phyloP scores from a whole-genome alignment of 805 yeast genomes.

The Lachancea nothofagi region DNA sequence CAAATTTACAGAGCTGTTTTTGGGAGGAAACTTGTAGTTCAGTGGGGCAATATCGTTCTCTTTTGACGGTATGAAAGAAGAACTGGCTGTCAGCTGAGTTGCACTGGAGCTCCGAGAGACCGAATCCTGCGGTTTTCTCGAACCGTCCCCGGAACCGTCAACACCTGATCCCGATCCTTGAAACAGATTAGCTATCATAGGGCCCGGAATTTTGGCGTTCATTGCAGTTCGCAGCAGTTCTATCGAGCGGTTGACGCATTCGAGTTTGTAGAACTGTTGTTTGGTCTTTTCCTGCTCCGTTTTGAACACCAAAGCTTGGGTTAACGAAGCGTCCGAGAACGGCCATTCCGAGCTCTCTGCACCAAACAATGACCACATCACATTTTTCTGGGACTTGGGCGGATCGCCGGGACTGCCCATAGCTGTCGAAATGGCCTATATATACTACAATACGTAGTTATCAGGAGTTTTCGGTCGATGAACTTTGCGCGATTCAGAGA shows the following conservation, averaged over 20 bases:
- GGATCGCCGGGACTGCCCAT: slow-evolving; percentile 7
- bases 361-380: slow-evolving; percentile 42
- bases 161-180: slow-evolving; percentile 9
- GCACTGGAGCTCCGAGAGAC: slow-evolving; percentile 9
- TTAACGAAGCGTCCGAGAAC: slow-evolving; percentile 50
- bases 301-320: slow-evolving; percentile 52
- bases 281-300: slow-evolving; percentile 76
- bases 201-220: slow-evolving; percentile 56
- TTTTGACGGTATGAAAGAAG: slow-evolving; percentile 8
- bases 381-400: slow-evolving; percentile 4
- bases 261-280: slow-evolving; percentile 70
- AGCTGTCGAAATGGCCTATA: not conserved
- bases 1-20: not conserved
- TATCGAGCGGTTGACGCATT: slow-evolving; percentile 52
- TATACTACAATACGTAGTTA: no score
- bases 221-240: slow-evolving; percentile 59
- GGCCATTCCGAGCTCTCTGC: slow-evolving; percentile 49
- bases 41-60: slow-evolving; percentile 8
- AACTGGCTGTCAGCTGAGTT: no score
- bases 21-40: slow-evolving; percentile 22
- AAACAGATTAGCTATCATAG: slow-evolving; percentile 58
- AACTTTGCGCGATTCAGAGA: no score
- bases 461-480: no score
- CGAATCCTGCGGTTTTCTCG: slow-evolving; percentile 12
- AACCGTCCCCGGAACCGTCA: slow-evolving; percentile 12